A percentile compares a stretch with the other conserved stretches of the same genome.
phyloP scores from a whole-genome alignment of 768 basidiomycete species.

The Naganishia antarctica region DNA sequence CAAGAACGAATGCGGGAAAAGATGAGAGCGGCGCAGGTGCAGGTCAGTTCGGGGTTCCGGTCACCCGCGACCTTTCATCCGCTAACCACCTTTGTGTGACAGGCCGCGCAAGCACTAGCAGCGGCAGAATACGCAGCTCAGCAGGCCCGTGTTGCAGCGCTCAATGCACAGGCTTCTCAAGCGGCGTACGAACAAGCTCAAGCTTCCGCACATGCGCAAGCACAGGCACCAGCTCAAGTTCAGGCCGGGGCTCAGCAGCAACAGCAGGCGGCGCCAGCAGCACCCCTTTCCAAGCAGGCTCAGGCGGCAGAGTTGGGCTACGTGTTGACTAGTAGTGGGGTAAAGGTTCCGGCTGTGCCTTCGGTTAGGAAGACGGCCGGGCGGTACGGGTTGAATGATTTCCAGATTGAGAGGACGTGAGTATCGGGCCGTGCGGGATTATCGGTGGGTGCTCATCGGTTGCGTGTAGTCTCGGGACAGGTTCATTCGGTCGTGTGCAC shows the following conservation, averaged over 20 bases:
- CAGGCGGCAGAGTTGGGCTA: slow-evolving; percentile 16
- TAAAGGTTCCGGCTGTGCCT: slow-evolving; percentile 26
- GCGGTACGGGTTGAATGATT: slow-evolving; percentile 46
- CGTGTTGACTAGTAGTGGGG: slow-evolving; percentile 8
- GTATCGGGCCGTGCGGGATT: slow-evolving; percentile 22
- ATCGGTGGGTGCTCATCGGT: background rate
- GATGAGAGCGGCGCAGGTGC: slow-evolving; percentile 46
- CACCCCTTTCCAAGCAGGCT: slow-evolving; percentile 21
- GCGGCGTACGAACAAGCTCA: slow-evolving; percentile 41
- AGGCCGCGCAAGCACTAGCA: slow-evolving; percentile 46
- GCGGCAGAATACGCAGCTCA: slow-evolving; percentile 46
- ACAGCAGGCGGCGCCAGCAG: background rate
- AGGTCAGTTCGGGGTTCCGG: slow-evolving; percentile 32
- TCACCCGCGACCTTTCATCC: no score
- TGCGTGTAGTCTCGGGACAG: slow-evolving; percentile 43
- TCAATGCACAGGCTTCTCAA: slow-evolving; percentile 47
- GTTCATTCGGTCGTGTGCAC: slow-evolving; percentile 49
- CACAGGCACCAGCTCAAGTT: background rate
- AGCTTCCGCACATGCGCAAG: background rate
- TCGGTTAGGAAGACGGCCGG: slow-evolving; percentile 46
- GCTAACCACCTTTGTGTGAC: background rate
- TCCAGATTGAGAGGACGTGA: slow-evolving; percentile 48
- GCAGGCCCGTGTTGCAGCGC: slow-evolving; percentile 46
- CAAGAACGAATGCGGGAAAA: slow-evolving; percentile 46
- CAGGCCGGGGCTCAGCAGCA: slow-evolving; percentile 10